These are phyloP conservation scores for Dothistroma septosporum DNA, from an alignment of 2,329 filamentous ascomycete species.

Conservation along the genomic window DNA sequence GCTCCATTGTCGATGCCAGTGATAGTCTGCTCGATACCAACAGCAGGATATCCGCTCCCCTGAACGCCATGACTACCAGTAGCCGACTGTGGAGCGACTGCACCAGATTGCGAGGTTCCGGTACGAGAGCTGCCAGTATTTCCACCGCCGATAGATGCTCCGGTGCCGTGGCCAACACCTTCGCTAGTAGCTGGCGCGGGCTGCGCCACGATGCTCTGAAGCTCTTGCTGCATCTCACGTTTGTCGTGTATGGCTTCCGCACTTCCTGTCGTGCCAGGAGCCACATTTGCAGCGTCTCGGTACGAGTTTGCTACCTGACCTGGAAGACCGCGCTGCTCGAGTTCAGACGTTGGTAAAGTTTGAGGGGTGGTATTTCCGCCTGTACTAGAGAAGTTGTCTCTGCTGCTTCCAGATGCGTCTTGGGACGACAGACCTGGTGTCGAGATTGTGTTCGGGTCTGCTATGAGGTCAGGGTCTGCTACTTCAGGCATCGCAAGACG, in stretches of 20 bases:
- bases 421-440: not conserved
- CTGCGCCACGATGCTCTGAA: not conserved
- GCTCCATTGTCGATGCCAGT: not conserved
- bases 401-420: not conserved
- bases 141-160: not conserved
- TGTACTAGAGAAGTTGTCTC: not conserved
- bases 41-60: not conserved
- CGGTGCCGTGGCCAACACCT: not conserved
- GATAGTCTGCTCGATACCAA: not conserved
- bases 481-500: not conserved
- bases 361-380: not conserved
- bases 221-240: not conserved
- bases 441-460: not conserved
- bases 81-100: not conserved
- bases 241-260: not conserved
- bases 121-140: not conserved
- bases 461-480: not conserved
- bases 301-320: not conserved
- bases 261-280: not conserved
- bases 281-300: not conserved
- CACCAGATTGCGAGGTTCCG: not conserved
- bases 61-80: not conserved
- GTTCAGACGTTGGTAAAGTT: not conserved
- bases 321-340: not conserved
- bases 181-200: not conserved